phyloP scores from a whole-genome alignment of 805 yeast genomes.

The Lipomyces chichibuensis region DNA sequence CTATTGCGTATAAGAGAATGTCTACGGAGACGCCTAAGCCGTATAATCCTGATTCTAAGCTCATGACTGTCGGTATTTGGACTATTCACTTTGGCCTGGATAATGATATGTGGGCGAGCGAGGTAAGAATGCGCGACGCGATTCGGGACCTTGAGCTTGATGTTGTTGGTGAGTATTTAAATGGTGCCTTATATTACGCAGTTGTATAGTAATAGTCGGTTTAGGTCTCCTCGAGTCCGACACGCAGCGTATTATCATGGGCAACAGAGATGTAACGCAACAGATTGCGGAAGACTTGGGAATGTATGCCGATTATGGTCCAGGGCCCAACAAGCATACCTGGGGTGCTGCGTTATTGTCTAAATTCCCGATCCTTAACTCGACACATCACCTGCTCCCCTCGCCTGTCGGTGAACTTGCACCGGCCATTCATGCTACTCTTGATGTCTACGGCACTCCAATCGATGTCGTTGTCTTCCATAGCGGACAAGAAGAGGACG shows the following conservation, averaged over 20 bases:
- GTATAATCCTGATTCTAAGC: constrained; percentile 63
- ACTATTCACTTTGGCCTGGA: constrained; percentile 96
- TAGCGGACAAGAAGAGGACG: constrained; percentile 97
- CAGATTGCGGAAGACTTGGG: constrained; percentile 87
- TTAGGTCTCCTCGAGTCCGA: constrained; percentile 85
- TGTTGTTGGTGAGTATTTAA: constrained; percentile 51
- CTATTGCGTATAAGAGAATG: constrained; percentile 60
- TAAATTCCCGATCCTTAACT: constrained; percentile 88
- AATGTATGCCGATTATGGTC: constrained; percentile 95
- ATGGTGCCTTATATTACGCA: not conserved
- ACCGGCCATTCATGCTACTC: constrained; percentile 95
- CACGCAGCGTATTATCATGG: constrained; percentile 91
- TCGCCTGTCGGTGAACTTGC: constrained; percentile 98
- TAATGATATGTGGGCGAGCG: constrained; percentile 97
- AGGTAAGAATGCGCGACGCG: constrained; percentile 82
- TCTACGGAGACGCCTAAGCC: constrained; percentile 67
- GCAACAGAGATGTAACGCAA: constrained; percentile 92
- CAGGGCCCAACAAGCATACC: constrained; percentile 96
- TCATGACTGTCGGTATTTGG: constrained; percentile 96
- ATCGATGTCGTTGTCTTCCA: constrained; percentile 97
- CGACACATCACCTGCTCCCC: constrained; percentile 89
- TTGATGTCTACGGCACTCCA: constrained; percentile 82
- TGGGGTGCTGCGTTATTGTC: constrained; percentile 96
- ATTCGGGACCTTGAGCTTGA: constrained; percentile 86
- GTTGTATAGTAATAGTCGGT: not conserved